Percentiles rank a stretch among this genome's conserved stretches.
These are phyloP conservation scores for Ceratocystis diversiconidia DNA, from an alignment of 2,329 filamentous ascomycete genomes.

Conservation along the genomic window DNA sequence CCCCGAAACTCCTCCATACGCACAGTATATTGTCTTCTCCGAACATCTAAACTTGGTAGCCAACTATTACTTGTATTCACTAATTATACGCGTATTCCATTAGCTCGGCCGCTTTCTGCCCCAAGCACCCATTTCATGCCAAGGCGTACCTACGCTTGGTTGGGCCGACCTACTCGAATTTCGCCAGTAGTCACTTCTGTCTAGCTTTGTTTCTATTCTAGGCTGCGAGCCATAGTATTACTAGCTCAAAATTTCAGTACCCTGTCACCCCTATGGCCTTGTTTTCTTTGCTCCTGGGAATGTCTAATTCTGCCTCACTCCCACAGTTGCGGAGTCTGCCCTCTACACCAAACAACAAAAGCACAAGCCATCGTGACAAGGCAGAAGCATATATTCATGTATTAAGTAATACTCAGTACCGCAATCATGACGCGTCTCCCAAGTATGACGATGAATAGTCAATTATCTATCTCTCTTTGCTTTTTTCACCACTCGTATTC, in stretches of 20 bases:
- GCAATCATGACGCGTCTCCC: background rate
- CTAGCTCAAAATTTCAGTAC: background rate
- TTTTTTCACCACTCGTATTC: background rate
- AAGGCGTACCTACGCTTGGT: background rate
- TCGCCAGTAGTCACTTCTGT: background rate
- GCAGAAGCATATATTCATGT: background rate
- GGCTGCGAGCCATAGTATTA: background rate
- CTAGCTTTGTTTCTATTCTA: background rate
- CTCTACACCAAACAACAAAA: background rate
- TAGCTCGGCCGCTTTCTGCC: background rate
- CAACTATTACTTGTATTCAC: no score
- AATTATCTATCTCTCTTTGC: background rate
- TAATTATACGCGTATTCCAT: background rate
- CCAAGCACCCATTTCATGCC: background rate
- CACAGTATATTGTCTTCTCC: no score
- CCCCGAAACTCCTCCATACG: no score
- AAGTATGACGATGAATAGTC: background rate
- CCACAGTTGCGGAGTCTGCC: background rate
- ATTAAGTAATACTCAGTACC: background rate
- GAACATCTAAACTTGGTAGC: no score
- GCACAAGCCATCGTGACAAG: constrained; percentile 2
- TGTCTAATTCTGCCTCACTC: constrained; percentile 5
- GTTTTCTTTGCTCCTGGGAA: background rate
- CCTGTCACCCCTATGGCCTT: background rate
- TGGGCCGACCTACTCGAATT: background rate